These are phyloP conservation scores for Neurospora sp. DNA, from an alignment of 2,329 filamentous ascomycete species.

Conservation along the genomic window DNA sequence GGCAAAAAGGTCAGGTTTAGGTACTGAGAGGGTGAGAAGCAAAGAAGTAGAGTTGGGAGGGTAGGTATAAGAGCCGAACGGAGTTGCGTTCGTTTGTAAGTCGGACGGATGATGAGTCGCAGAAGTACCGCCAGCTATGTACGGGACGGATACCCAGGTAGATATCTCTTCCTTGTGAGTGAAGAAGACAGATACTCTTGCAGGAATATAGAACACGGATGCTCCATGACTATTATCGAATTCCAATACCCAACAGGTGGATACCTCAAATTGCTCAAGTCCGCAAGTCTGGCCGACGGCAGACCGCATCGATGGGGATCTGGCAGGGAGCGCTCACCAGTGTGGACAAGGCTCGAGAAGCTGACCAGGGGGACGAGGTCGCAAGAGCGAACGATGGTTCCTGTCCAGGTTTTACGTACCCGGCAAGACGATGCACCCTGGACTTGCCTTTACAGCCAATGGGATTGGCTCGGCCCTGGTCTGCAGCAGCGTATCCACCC, in stretches of 20 bases:
- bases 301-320: constrained; percentile 5
- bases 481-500: not conserved
- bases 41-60: not conserved
- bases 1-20: not conserved
- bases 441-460: not conserved
- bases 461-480: not conserved
- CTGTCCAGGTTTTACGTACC: not conserved
- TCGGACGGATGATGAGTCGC: not conserved
- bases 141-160: not conserved
- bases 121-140: not conserved
- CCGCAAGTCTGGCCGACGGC: constrained; percentile 1
- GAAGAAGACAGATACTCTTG: too few relatives aligned
- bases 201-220: not conserved
- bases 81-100: not conserved
- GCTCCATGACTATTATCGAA: not conserved
- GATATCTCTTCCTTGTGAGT: not conserved
- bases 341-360: not conserved
- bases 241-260: constrained; percentile 7
- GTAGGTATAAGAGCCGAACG: not conserved
- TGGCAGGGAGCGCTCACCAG: constrained; percentile 3
- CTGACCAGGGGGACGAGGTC: not conserved
- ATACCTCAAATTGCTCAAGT: constrained; percentile 2
- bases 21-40: not conserved
- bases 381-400: not conserved
- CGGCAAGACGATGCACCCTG: not conserved